Evolutionary conservation across 164 flowering plant genomes (phyloP).

Genomic region (Stephania cephalantha): DNA sequence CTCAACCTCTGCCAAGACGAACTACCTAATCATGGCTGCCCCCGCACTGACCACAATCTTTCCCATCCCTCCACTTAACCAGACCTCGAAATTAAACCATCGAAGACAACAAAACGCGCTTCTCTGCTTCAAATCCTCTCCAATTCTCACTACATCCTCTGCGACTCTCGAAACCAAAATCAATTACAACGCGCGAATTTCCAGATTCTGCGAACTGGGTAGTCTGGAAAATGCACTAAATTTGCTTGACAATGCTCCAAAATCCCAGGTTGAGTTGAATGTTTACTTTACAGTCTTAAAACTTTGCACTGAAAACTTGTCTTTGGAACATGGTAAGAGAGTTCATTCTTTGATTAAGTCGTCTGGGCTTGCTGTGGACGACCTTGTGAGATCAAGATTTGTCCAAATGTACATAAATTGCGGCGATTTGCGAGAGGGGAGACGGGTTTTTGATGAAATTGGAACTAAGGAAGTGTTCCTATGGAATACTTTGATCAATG

Average conservation of each 20-base stretch:
- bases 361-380: conserved; percentile 5
- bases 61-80: conserved; percentile 3
- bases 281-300: conserved; percentile 12
- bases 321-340: conserved; percentile 13
- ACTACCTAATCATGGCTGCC: background rate
- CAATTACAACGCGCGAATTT: conserved; percentile 4
- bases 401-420: conserved; percentile 19
- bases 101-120: background rate
- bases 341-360: conserved; percentile 12
- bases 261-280: conserved; percentile 8
- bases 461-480: conserved; percentile 12
- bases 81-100: background rate
- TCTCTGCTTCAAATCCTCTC: conserved; percentile 8
- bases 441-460: conserved; percentile 13
- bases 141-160: background rate
- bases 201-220: conserved; percentile 12
- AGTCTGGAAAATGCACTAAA: conserved; percentile 11
- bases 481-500: conserved; percentile 16
- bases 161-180: conserved; percentile 5
- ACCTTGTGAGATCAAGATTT: conserved; percentile 12
- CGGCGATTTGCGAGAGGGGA: conserved; percentile 14
- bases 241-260: conserved; percentile 1
- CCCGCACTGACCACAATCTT: background rate
- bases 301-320: conserved; percentile 13
- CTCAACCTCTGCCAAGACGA: background rate